Percentiles rank a stretch among this genome's conserved stretches.
Conservation (phyloP, 306 rosid species). For the Comarum palustre region DNA sequence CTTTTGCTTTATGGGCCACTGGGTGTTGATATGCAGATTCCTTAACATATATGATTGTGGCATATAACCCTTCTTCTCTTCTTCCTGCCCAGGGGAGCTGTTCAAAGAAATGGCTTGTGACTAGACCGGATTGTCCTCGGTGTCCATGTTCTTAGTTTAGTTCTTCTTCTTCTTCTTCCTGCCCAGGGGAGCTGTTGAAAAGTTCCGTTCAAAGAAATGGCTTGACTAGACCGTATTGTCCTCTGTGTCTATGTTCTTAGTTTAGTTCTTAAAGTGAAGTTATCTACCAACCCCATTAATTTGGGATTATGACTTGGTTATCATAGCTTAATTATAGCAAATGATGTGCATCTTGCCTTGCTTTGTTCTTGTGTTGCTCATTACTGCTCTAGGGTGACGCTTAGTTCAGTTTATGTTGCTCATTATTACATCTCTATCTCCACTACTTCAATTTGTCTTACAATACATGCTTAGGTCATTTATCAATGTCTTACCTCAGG, state of each 20-base stretch:
- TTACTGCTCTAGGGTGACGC: background rate
- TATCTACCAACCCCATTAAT: background rate
- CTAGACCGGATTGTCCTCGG: too few relatives aligned
- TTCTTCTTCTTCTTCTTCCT: background rate
- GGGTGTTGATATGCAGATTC: background rate
- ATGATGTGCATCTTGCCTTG: background rate
- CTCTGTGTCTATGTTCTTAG: background rate
- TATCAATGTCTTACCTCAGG: conserved; percentile 43
- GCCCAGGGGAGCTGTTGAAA: background rate
- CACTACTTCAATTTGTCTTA: background rate
- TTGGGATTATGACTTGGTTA: background rate
- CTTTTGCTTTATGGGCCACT: background rate
- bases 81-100: background rate
- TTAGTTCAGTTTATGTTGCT: background rate
- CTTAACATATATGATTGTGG: background rate
- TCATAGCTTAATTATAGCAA: background rate
- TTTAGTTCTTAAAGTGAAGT: background rate
- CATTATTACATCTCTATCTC: background rate
- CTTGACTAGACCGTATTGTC: background rate
- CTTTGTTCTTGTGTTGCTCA: background rate
- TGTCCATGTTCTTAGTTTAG: background rate
- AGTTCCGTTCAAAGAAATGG: background rate
- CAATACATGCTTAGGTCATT: conserved; percentile 27
- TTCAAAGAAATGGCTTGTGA: too few relatives aligned
- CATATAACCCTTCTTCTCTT: background rate